Percentiles rank a stretch among this genome's conserved stretches.
Conservation (phyloP, 1,284 basidiomycete species). For the Ustilago hordei region DNA sequence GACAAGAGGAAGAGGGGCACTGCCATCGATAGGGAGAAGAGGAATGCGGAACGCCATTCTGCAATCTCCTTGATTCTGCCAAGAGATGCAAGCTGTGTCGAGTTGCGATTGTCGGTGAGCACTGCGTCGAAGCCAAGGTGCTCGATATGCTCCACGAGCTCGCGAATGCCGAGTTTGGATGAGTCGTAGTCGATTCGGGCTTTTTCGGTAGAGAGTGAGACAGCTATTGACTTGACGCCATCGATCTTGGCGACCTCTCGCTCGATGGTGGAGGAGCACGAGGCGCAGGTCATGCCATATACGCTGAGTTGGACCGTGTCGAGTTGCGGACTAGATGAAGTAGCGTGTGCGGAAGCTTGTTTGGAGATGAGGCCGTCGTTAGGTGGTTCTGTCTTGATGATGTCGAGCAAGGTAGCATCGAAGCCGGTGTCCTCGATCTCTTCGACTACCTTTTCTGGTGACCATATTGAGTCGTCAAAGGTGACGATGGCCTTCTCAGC, state of each 20-base stretch:
- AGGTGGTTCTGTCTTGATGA: constrained; percentile 28
- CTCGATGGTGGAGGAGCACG: constrained; percentile 84
- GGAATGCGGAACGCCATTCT: constrained; percentile 87
- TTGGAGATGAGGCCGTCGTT: constrained; percentile 1
- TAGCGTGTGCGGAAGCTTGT: neutral
- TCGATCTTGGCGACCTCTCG: constrained; percentile 77
- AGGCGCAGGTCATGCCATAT: constrained; percentile 89
- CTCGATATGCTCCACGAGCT: constrained; percentile 71
- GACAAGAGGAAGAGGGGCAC: constrained; percentile 91
- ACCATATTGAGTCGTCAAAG: constrained; percentile 85
- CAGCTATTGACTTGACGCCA: constrained; percentile 55
- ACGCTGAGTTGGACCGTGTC: constrained; percentile 74
- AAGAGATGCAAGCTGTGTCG: constrained; percentile 89
- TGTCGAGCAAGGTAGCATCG: constrained; percentile 74
- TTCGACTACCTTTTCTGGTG: constrained; percentile 76
- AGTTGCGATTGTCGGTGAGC: constrained; percentile 81
- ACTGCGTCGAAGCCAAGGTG: constrained; percentile 91
- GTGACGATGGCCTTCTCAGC: constrained; percentile 92
- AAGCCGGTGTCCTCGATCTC: constrained; percentile 94
- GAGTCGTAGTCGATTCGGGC: constrained; percentile 59
- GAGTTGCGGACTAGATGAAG: neutral
- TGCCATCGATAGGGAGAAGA: constrained; percentile 82
- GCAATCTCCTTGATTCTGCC: constrained; percentile 90
- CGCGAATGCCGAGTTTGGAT: constrained; percentile 49
- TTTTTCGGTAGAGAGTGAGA: constrained; percentile 61